Evolutionary conservation across 2,329 filamentous ascomycete species (phyloP).

Genomic region (Rhytidhysteron rufulum): DNA sequence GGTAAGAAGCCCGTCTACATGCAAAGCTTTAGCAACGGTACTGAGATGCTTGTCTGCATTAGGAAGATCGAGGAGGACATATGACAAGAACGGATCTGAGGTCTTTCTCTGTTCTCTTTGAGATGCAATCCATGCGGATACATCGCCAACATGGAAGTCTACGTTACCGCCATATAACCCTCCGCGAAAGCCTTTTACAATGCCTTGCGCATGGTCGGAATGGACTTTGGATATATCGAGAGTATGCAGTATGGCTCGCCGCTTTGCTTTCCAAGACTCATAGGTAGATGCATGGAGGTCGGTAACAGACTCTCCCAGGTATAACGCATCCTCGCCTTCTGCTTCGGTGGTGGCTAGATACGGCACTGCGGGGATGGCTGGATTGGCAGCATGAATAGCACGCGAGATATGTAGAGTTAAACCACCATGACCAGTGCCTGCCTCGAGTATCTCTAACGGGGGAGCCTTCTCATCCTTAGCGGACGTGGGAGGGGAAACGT

Average conservation of each 20-base stretch:
- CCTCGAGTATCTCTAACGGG: constrained; percentile 73
- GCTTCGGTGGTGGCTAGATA: constrained; percentile 12
- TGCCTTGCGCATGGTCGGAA: constrained; percentile 60
- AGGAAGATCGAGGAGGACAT: constrained; percentile 72
- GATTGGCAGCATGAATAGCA: constrained; percentile 71
- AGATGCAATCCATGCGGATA: constrained; percentile 58
- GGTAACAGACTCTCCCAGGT: constrained; percentile 28
- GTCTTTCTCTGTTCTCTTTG: constrained; percentile 36
- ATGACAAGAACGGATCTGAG: constrained; percentile 61
- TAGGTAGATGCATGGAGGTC: constrained; percentile 25
- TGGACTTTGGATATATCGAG: constrained; percentile 63
- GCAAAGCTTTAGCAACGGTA: constrained; percentile 55
- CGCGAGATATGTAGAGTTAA: constrained; percentile 72
- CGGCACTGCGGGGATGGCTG: constrained; percentile 41
- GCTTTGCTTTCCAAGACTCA: constrained; percentile 39
- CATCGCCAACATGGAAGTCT: constrained; percentile 68
- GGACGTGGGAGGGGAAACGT: constrained; percentile 47
- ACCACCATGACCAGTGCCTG: constrained; percentile 79
- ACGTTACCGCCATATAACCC: constrained; percentile 68
- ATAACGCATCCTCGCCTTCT: constrained; percentile 25
- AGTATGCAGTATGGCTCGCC: constrained; percentile 70
- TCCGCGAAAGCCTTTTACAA: constrained; percentile 63
- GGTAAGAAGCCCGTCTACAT: constrained; percentile 60
- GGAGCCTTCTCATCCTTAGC: constrained; percentile 14
- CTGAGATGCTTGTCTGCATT: constrained; percentile 53